Base-by-base conservation (phyloP, 2,329 filamentous ascomycete species). In the Colletotrichum noveboracense region DNA sequence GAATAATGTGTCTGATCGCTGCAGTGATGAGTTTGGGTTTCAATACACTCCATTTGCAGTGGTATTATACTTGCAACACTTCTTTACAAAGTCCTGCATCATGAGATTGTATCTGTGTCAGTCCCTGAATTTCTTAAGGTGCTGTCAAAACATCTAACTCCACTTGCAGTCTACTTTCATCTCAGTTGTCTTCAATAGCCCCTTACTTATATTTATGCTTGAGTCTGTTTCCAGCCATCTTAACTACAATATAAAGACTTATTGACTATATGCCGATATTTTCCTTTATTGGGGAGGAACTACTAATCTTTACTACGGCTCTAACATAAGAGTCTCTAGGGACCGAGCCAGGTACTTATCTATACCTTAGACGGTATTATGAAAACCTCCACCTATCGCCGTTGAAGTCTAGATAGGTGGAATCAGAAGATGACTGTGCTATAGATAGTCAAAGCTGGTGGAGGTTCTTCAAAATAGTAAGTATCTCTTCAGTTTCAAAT, bases 51-150 rank as follows among this genome's bases (percentile, higher is more conserved):
- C 10, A 48, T 48, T 7, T n/a, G 43, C 10, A 7, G 9, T n/a
- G 5, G 13, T 6, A 48, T 21, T 48, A 12, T 12, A 18, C 18
- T 21, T 48, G 43, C 43, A 43, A 43, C 36, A 43, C 2, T n/a
- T 18, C 9, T 16, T 8, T 8, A 14, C 13, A 16, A 21, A n/a
- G 43, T 43, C 16, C 9, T 48, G n/a, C 9, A 48, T n/a, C 9
- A 48, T 48, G n/a, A 6, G 18, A n/a, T 48, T 21, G 18, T 48
- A 3, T 48, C 6, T 21, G 5, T 10, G 18, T 48, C 10, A 21
- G 13, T 13, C 18, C 6, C 9, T 12, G 12, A 0, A 21, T 21
- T 48, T 48, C 0, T 21, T 1, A n/a, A 5, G 38, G 10, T 12
- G 14, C 18, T 21, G 9, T 7, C 5, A 12, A 48, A 21, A 21